A percentile compares a stretch with the other conserved stretches of the same genome.
These are phyloP conservation scores for Podospora didyma DNA, from an alignment of 495 filamentous ascomycete species.

Conservation along the genomic window DNA sequence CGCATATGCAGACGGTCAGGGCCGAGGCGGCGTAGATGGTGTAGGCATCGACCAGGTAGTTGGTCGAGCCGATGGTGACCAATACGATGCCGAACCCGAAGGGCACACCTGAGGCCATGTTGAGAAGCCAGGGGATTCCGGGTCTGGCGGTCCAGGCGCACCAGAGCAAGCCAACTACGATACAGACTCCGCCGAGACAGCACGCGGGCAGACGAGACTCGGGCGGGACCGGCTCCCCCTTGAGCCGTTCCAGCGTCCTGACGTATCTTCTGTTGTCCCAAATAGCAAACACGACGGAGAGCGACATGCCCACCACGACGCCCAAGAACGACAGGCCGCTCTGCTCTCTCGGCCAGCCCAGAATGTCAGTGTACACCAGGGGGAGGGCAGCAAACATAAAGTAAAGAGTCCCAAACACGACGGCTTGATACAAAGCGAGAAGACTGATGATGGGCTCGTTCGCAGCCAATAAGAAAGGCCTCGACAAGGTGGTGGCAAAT, in stretches of 20 bases:
- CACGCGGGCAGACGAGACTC: slow-evolving; percentile 81
- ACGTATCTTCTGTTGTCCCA: slow-evolving; percentile 61
- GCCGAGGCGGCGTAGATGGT: slow-evolving; percentile 78
- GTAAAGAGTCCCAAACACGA: slow-evolving; percentile 82
- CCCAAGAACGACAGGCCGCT: slow-evolving; percentile 77
- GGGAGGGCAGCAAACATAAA: slow-evolving; percentile 88
- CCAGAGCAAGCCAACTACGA: slow-evolving; percentile 56
- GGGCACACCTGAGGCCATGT: slow-evolving; percentile 40
- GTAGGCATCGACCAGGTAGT: slow-evolving; percentile 76
- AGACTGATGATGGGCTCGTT: slow-evolving; percentile 80
- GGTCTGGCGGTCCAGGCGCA: slow-evolving; percentile 57
- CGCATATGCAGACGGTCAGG: slow-evolving; percentile 71
- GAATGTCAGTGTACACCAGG: slow-evolving; percentile 67
- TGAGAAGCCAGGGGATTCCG: slow-evolving; percentile 49
- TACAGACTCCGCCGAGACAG: slow-evolving; percentile 51
- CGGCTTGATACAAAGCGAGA: slow-evolving; percentile 69
- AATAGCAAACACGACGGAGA: slow-evolving; percentile 62
- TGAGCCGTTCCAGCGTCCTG: slow-evolving; percentile 43
- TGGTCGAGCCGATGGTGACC: slow-evolving; percentile 69
- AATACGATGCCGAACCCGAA: slow-evolving; percentile 46
- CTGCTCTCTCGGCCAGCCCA: slow-evolving; percentile 68
- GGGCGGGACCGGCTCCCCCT: slow-evolving; percentile 55
- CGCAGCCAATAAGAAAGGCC: slow-evolving; percentile 72
- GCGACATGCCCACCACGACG: slow-evolving; percentile 70
- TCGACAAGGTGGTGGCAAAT: slow-evolving; percentile 43